These are phyloP conservation scores for Phaeosphaeria sp. DNA, from an alignment of 2,329 filamentous ascomycete species.

Conservation along the genomic window DNA sequence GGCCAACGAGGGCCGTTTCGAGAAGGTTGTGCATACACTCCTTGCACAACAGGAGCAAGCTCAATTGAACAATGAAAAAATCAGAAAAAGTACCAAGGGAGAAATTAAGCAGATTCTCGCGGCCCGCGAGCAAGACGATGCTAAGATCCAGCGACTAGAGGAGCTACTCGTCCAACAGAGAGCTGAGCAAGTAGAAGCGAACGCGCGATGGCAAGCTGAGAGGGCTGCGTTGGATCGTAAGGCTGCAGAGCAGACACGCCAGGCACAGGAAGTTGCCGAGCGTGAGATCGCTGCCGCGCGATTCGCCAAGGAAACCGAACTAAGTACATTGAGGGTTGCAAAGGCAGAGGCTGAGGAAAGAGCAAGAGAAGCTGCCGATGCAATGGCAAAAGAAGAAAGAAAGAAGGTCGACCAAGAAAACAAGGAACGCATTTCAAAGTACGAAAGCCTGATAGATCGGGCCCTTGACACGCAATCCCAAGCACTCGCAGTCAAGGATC, in stretches of 20 bases:
- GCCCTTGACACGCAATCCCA: not conserved
- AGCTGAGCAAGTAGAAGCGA: constrained; percentile 3
- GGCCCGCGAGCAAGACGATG: not conserved
- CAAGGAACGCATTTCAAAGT: constrained; percentile 10
- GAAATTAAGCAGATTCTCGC: constrained; percentile 5
- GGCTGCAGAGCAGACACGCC: constrained; percentile 6
- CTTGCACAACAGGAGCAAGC: constrained; percentile 10
- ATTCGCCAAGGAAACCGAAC: constrained; percentile 11
- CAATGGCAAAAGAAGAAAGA: constrained; percentile 9
- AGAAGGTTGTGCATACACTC: constrained; percentile 13
- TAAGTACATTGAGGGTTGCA: constrained; percentile 14
- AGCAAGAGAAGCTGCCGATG: constrained; percentile 11
- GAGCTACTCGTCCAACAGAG: constrained; percentile 2
- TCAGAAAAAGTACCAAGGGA: constrained; percentile 4
- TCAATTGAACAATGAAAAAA: constrained; percentile 4
- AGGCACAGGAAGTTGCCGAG: constrained; percentile 10
- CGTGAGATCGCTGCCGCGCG: constrained; percentile 12
- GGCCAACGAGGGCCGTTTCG: constrained; percentile 3
- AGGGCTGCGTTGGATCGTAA: constrained; percentile 5
- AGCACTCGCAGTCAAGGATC: not conserved
- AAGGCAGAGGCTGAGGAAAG: constrained; percentile 10
- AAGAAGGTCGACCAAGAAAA: constrained; percentile 12
- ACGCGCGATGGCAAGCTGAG: constrained; percentile 10
- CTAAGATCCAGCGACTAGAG: constrained; percentile 6
- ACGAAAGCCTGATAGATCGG: constrained; percentile 6